Percentiles rank a stretch among this genome's conserved stretches.
Evolutionary conservation across 2,329 filamentous ascomycete species (phyloP).

Genomic region (Sporothrix variecibatus): DNA sequence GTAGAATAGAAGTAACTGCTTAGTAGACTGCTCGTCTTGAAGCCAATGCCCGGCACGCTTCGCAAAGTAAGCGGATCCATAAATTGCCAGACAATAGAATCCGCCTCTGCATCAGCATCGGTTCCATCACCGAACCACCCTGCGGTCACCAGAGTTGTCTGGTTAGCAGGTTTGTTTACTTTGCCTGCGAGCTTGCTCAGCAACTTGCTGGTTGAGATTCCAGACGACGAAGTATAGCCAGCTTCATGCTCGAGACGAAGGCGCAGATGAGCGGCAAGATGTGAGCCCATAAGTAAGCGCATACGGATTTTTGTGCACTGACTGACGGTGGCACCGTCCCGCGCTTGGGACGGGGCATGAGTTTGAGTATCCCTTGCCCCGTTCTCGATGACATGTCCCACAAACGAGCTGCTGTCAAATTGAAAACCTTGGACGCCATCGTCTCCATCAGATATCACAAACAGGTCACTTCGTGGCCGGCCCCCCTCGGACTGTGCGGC

Average conservation of each 20-base stretch:
- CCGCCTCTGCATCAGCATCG: neutral
- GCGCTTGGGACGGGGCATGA: slow-evolving; percentile 1
- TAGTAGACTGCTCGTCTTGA: slow-evolving; percentile 63
- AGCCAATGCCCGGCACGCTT: slow-evolving; percentile 83
- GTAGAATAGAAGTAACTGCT: slow-evolving; percentile 56
- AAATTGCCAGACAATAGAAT: slow-evolving; percentile 60
- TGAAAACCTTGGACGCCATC: slow-evolving; percentile 67
- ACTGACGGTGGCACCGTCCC: slow-evolving; percentile 19
- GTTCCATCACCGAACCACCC: neutral
- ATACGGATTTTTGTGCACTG: slow-evolving; percentile 43
- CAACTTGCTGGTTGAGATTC: slow-evolving; percentile 84
- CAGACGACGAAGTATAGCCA: slow-evolving; percentile 85
- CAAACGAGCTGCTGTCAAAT: slow-evolving; percentile 70
- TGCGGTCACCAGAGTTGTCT: slow-evolving; percentile 72
- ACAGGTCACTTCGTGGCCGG: slow-evolving; percentile 47
- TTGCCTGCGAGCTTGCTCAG: slow-evolving; percentile 83
- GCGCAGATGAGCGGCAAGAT: slow-evolving; percentile 76
- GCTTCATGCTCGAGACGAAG: slow-evolving; percentile 66
- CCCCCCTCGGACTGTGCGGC: neutral
- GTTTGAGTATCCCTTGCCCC: neutral
- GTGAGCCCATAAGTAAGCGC: slow-evolving; percentile 74
- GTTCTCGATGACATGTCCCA: slow-evolving; percentile 56
- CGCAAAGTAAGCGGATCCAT: slow-evolving; percentile 75
- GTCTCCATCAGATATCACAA: slow-evolving; percentile 74
- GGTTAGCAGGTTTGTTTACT: slow-evolving; percentile 81